Conservation (phyloP, 1,284 basidiomycete genomes). For the Rhodotorula sp. region DNA sequence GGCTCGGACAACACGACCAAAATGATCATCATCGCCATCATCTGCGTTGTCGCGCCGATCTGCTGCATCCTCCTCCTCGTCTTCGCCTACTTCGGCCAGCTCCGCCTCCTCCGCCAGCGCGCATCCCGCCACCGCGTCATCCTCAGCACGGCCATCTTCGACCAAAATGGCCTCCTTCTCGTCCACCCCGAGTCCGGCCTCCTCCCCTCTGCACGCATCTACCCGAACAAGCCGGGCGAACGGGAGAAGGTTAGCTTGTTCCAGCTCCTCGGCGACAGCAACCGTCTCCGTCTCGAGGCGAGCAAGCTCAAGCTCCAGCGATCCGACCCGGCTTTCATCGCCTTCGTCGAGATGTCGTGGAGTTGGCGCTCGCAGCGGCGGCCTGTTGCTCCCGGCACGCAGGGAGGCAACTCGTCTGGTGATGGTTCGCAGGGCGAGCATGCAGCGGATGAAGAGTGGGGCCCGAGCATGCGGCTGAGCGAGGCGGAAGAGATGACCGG, state of each 20-base stretch:
- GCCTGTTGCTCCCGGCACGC: background rate
- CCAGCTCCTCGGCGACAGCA: slow-evolving; percentile 7
- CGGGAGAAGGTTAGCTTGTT: background rate
- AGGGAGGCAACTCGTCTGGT: slow-evolving; percentile 26
- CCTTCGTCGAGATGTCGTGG: slow-evolving; percentile 51
- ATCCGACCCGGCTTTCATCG: slow-evolving; percentile 52
- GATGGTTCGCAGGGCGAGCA: background rate
- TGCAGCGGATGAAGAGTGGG: background rate
- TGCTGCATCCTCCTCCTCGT: slow-evolving; percentile 50
- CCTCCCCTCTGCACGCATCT: slow-evolving; percentile 46
- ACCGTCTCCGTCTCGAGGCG: slow-evolving; percentile 27
- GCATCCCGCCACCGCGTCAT: slow-evolving; percentile 51
- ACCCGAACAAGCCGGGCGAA: slow-evolving; percentile 11
- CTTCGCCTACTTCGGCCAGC: slow-evolving; percentile 50
- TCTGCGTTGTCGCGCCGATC: slow-evolving; percentile 50
- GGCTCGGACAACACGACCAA: slow-evolving; percentile 21
- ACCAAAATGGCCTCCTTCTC: slow-evolving; percentile 51
- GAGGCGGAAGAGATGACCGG: slow-evolving; percentile 9
- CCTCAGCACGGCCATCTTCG: slow-evolving; percentile 51
- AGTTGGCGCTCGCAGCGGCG: slow-evolving; percentile 45
- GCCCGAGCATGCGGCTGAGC: background rate
- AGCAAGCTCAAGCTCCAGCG: slow-evolving; percentile 47
- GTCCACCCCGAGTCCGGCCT: slow-evolving; percentile 51
- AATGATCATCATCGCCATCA: slow-evolving; percentile 47
- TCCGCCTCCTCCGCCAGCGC: slow-evolving; percentile 43